Evolutionary conservation across 345 rosid species (phyloP).

Genomic region (Arabis hirsuta): DNA sequence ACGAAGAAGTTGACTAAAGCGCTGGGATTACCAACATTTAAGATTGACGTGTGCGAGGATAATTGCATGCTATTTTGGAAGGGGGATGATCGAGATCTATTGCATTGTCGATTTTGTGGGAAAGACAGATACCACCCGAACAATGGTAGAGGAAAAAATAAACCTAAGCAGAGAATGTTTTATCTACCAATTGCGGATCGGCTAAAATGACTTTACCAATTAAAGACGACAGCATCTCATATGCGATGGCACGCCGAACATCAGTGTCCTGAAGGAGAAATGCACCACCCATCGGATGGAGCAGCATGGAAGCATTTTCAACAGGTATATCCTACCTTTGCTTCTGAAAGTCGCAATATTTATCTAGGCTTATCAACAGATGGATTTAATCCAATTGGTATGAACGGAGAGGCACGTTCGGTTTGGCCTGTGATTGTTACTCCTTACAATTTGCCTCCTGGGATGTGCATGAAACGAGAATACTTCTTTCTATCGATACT

Average conservation of each 20-base stretch:
- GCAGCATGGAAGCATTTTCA: slow-evolving; percentile 5
- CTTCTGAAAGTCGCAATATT: neutral
- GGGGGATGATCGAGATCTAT: neutral
- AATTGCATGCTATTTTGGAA: neutral
- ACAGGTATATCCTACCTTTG: neutral
- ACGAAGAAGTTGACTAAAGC: neutral
- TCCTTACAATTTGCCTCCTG: neutral
- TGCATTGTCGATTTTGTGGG: neutral
- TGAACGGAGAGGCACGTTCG: neutral
- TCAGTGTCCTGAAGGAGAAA: neutral
- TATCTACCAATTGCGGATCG: neutral
- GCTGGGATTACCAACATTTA: neutral
- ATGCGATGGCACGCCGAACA: slow-evolving; percentile 8
- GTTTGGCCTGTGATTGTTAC: slow-evolving; percentile 1
- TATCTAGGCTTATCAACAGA: neutral
- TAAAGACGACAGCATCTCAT: neutral
- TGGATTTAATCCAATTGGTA: neutral
- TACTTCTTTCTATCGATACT: neutral
- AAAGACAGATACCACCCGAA: slow-evolving; percentile 5
- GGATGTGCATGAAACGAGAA: slow-evolving; percentile 10
- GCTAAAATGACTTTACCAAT: neutral
- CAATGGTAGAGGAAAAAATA: neutral
- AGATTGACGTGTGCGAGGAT: slow-evolving; percentile 8
- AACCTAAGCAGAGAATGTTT: neutral
- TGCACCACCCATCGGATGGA: neutral